Conservation (phyloP, 768 basidiomycete genomes). For the Mycena galericulata region DNA sequence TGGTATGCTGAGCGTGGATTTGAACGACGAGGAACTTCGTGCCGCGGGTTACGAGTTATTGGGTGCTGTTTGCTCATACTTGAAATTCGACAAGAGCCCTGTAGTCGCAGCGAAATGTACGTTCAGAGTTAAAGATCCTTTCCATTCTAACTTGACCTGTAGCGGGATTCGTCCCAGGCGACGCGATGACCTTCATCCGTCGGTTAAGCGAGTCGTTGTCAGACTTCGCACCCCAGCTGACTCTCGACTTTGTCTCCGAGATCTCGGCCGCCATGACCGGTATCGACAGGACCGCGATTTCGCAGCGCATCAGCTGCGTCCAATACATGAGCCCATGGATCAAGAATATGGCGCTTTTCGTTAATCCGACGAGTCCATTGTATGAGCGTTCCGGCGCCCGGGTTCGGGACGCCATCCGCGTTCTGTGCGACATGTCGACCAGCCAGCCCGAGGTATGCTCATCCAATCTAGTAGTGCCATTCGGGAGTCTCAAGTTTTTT, state of each 20-base stretch:
- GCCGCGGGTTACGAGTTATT: conserved; percentile 85
- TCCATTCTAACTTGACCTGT: conserved; percentile 1
- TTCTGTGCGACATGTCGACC: conserved; percentile 80
- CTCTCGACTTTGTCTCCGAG: conserved; percentile 91
- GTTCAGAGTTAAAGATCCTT: conserved; percentile 20
- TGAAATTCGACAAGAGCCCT: conserved; percentile 82
- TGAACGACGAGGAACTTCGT: conserved; percentile 81
- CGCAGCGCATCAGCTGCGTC: conserved; percentile 77
- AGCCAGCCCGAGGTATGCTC: conserved; percentile 74
- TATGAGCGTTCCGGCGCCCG: conserved; percentile 81
- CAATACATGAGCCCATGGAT: conserved; percentile 93
- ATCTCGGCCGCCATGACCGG: conserved; percentile 76
- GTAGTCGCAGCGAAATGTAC: conserved; percentile 78
- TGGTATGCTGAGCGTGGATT: conserved; percentile 82
- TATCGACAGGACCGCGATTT: conserved; percentile 53
- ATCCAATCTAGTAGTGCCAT: background rate
- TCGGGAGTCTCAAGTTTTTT: background rate
- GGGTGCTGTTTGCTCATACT: conserved; percentile 77
- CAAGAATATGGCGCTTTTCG: conserved; percentile 78
- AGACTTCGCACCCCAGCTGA: conserved; percentile 81
- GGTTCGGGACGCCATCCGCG: conserved; percentile 85
- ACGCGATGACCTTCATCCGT: conserved; percentile 69
- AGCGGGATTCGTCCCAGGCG: conserved; percentile 75
- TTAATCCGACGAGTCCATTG: conserved; percentile 73
- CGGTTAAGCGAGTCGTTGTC: conserved; percentile 80